These are phyloP conservation scores for Arxiozyma slooffiae DNA, from an alignment of 1,139 yeast genomes.

Conservation along the genomic window DNA sequence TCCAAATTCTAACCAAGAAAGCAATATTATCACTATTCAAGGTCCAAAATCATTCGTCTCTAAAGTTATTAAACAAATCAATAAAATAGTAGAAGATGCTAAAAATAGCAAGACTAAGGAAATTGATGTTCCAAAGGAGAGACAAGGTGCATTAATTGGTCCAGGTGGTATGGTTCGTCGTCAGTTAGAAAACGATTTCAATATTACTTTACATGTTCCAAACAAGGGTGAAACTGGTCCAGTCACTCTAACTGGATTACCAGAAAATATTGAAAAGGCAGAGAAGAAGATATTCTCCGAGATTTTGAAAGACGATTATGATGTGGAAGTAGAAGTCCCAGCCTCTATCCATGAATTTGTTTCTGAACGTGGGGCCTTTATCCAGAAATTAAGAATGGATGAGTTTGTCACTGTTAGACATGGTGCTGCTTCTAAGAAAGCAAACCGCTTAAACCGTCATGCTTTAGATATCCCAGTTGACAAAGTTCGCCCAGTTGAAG, in stretches of 20 bases:
- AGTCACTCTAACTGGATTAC: conserved; percentile 45
- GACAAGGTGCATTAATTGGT: conserved; percentile 73
- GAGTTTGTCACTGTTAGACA: conserved; percentile 55
- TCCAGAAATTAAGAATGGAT: conserved; percentile 47
- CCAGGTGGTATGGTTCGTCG: conserved; percentile 72
- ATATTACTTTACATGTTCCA: conserved; percentile 61
- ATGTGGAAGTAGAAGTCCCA: conserved; percentile 48
- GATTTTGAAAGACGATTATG: conserved; percentile 39
- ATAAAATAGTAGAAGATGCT: conserved; percentile 52
- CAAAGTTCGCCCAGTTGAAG: conserved; percentile 31
- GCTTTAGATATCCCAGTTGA: conserved; percentile 39
- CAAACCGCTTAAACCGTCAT: conserved; percentile 41
- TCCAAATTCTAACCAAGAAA: conserved; percentile 64
- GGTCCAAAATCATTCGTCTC: conserved; percentile 74
- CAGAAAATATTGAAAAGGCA: conserved; percentile 51
- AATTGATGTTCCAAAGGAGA: conserved; percentile 58
- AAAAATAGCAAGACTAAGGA: conserved; percentile 53
- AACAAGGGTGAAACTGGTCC: conserved; percentile 41
- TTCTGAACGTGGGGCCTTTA: conserved; percentile 58
- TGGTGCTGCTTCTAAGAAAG: conserved; percentile 43
- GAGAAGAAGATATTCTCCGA: conserved; percentile 43
- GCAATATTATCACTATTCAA: conserved; percentile 50
- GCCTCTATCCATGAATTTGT: conserved; percentile 49
- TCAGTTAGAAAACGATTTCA: conserved; percentile 58
- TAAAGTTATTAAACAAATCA: conserved; percentile 55